Base-by-base conservation (phyloP, 73 alveolate species). In the Paramecium primaurelia region DNA sequence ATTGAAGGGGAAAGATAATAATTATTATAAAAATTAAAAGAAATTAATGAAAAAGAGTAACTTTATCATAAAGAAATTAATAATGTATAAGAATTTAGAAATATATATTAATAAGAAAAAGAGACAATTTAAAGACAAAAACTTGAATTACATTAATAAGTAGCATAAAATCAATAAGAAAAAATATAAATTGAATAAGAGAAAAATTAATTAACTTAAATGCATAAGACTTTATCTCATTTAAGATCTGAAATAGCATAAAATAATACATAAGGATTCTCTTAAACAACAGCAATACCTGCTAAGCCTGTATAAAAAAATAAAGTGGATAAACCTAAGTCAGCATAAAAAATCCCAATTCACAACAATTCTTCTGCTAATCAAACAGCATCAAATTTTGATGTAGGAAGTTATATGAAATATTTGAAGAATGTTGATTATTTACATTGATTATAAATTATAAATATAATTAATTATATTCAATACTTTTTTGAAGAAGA, bases 381-480 rank as follows among this genome's bases (percentile, higher is more conserved):
- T 10, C 6, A 34, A 44, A 20, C 58, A 18, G 26, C 47, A 20
- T 80, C 37, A 26, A 77, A 80, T 25, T 80, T 80, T 47, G 91
- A 80, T 80, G 91, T 80, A 40, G 44, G 73, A 0, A 44, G 91
- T 80, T 44, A 80, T 26, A 64, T 44, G 30, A 80, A 80, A 9
- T 42, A 45, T 22, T 80, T 80, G 58, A 80, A 80, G 51, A 80
- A 80, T 80, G 91, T 80, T 9, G 73, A 80, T 80, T 64, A 64
- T 64, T 64, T 64, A 25, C 84, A 64, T 64, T 64, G 84, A 64
- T 64, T 54, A 54, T 54, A 54, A 54, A 54, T 32, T 64, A 28
- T 25, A 64, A n/a, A 64, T 64, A 64, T 54, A 54, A n/a, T 25
- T 64, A 64, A 64, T 64, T 64, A 64, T 64, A 64, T 64, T 64